Evolutionary conservation across 2,329 filamentous ascomycete species (phyloP), one percentile per base, ranked within the genome.

Genomic region (Fusarium sp.): DNA sequence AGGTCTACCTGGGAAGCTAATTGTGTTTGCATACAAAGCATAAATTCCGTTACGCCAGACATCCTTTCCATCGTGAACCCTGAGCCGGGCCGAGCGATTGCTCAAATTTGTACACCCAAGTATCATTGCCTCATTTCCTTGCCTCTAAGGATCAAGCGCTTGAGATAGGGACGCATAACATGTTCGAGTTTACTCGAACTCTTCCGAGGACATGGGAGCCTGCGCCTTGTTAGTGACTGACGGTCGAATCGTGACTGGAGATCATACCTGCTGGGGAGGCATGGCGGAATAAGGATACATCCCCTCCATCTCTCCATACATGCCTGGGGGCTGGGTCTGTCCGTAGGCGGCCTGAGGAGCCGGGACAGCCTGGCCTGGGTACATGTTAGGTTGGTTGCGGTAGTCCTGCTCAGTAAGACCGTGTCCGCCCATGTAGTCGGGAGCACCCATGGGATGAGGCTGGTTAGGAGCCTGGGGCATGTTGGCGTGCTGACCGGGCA

Each of bases 251-350:
- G 44, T 27, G 29, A 44, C 3, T 10, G 31, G 46, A 24, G 31
- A n/a, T 83, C 89, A 81, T 87, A 95, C 94, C 86, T 95, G 94
- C 82, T 97, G 94, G 73, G 93, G 90, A 77, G 93, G 92, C 89
- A 98, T 94, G 71, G 91, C 85, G 16, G 92, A 89, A 81, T 97
- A 97, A 42, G 89, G 89, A 75, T 98, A 98, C 88, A 98, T 98
- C 72, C 90, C 91, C 71, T 94, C 92, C 83, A 95, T 92, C 65
- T 93, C 92, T 64, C 92, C 88, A 79, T 95, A 98, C 88, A 98
- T 97, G 24, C 77, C 75, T 5, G 79, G 77, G 67, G 92, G 90
- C 76, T 93, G 92, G 53, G 93, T 89, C 79, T 96, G 94, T 16
- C 92, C 93, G 80, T 97, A 97, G 14, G 90, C 88, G 60, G 90